Percentiles rank a stretch among this genome's conserved stretches.
phyloP scores from a whole-genome alignment of 1,139 yeast genomes.

The Zygotorulaspora mrakii region DNA sequence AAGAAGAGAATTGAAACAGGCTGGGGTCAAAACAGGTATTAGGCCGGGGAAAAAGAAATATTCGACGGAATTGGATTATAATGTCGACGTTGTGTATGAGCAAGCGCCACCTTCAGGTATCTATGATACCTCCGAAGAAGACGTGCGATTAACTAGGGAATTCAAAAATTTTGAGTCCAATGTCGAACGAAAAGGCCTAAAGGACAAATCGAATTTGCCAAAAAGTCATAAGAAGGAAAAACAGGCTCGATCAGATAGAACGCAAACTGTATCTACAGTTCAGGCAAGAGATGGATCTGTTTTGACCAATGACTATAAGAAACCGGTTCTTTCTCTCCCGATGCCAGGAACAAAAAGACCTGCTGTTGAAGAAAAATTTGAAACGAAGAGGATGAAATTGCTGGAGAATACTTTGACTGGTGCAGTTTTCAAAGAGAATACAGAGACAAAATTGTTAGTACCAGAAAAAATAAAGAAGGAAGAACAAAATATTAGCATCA shows the following conservation, averaged over 20 bases:
- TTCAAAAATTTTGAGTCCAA: constrained; percentile 44
- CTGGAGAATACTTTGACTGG: constrained; percentile 3
- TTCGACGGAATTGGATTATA: constrained; percentile 70
- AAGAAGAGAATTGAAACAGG: constrained; percentile 79
- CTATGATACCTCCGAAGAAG: constrained; percentile 65
- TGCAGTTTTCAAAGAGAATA: constrained; percentile 3
- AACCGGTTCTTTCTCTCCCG: constrained; percentile 57
- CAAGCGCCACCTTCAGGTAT: constrained; percentile 66
- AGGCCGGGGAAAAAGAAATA: constrained; percentile 46
- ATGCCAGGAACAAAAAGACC: constrained; percentile 39
- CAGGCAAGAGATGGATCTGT: constrained; percentile 30
- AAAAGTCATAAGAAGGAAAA: constrained; percentile 34
- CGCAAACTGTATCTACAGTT: neutral
- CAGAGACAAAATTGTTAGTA: neutral
- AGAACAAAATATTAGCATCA: neutral
- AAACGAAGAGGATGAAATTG: constrained; percentile 15
- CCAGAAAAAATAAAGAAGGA: neutral
- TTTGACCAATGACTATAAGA: constrained; percentile 46
- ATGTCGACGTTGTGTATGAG: constrained; percentile 79
- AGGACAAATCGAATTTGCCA: constrained; percentile 31
- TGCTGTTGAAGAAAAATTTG: constrained; percentile 33
- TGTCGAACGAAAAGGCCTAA: constrained; percentile 50
- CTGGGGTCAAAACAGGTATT: constrained; percentile 62
- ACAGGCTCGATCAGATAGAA: constrained; percentile 25
- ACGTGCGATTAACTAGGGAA: constrained; percentile 40